phyloP scores from a whole-genome alignment of 345 rosid genomes.

The Salix dunnii region DNA sequence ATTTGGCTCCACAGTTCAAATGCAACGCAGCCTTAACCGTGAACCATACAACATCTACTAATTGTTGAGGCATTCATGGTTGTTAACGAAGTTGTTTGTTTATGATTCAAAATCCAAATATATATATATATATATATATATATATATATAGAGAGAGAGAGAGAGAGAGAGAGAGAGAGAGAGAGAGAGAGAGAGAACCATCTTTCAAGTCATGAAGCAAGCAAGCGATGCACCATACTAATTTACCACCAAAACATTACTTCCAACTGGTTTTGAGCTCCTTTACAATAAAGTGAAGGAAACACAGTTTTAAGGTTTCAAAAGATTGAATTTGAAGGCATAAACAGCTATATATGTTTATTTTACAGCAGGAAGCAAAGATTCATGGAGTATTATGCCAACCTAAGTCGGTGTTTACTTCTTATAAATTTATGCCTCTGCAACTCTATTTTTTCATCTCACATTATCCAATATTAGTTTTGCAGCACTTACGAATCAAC shows the following conservation, averaged over 20 bases:
- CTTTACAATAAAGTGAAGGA: constrained; percentile 4
- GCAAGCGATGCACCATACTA: no score
- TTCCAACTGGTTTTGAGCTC: not conserved
- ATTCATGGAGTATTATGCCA: not conserved
- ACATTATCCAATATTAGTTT: not conserved
- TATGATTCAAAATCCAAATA: no score
- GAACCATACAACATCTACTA: no score
- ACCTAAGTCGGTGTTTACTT: not conserved
- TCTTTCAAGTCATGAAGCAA: not conserved
- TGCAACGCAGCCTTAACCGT: no score
- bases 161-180: no score
- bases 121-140: no score
- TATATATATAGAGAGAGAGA: no score
- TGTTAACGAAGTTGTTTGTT: no score
- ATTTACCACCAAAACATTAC: no score
- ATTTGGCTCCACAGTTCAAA: no score
- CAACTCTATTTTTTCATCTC: not conserved
- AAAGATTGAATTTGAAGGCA: not conserved
- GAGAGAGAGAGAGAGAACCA: no score
- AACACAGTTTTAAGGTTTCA: not conserved
- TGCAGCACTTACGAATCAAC: not conserved
- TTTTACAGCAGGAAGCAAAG: not conserved
- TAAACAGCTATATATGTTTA: not conserved
- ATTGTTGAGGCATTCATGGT: no score
- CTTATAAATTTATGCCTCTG: constrained; percentile 3